Evolutionary conservation across 768 basidiomycete species (phyloP), one percentile per base, ranked within the genome.

Genomic region (Rhodotorula babjevae): DNA sequence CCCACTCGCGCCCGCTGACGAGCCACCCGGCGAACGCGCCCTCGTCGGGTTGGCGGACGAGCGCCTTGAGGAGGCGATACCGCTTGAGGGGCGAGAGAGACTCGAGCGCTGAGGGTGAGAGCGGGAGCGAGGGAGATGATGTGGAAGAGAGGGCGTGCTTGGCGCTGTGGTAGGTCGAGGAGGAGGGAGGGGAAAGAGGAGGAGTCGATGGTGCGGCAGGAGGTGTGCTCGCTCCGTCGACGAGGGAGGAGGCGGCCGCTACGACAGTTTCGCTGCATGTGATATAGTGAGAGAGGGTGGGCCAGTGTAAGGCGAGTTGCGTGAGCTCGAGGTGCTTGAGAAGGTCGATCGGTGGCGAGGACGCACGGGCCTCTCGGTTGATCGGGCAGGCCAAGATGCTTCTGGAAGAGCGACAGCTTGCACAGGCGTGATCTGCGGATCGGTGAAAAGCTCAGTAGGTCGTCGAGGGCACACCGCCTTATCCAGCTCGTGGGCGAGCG

Each of bases 1-100:
- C 73, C 59, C 63, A 75, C 33, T 14, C 14, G 40, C 31, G 19
- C 3, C 69, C 71, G 55, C 67, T 73, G 21, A 68, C 67, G 3
- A 77, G 49, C 77, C 77, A 77, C 15, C 67, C 74, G 2, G 61
- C 44, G 55, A 77, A 73, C 15, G 74, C 74, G 5, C 66, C 74
- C 44, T 12, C 44, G 2, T 33, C 63, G 10, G 27, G 33, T 15
- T 21, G 21, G 11, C 77, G 65, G 3, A 72, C 50, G 5, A 65
- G 57, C 27, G 44, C 23, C 50, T 77, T 77, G 31, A 60, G 44
- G 18, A 15, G 19, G 53, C 69, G 67, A 52, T 77, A 76, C 14
- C 59, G 50, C 56, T 25, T n/a, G 16, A 11, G 23, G 14, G 46
- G 36, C 31, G 57, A 2, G 25, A 63, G 19, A 29, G 27, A 0